Evolutionary conservation across 306 rosid species (phyloP), one percentile per base, ranked within the genome.

Genomic region (Ormosia semicastrata): DNA sequence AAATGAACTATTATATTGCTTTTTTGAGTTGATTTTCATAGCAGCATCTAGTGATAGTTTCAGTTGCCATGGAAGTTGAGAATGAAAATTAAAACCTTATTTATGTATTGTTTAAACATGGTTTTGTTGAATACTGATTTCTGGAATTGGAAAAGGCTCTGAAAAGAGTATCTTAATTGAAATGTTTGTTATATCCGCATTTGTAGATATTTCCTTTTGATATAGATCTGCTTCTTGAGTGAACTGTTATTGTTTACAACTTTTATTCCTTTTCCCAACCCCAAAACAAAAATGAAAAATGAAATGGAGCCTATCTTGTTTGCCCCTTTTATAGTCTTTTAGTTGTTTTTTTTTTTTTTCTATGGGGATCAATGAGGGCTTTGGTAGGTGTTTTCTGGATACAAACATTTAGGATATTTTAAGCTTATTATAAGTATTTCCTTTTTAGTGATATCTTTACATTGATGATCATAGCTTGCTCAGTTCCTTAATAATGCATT

Each of bases 401-500:
- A 67, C 85, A 71, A 43, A 57, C 53, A 53, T 39, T 41, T 57
- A 14, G 56, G 56, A 65, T 69, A 60, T 43, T 63, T 47, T 36
- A 29, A 36, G 49, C 49, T 58, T 50, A 11, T 53, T 60, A 17
- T 18, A 62, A n/a, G 76, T 34, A 44, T 57, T 78, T 64, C 37
- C 8, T 6, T 62, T 63, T 36, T 41, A 3, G 29, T 58, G 10
- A 63, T 53, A 58, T 67, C 36, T 52, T 75, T 30, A 18, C 47
- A 54, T 40, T n/a, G 29, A 52, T 59, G 14, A 65, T 37, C 34
- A 6, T 56, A 67, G 71, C 72, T 14, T 15, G 43, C 7, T 8
- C 14, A 72, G 66, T 82, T 81, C 15, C 57, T 84, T 73, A 81
- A 70, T 68, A 52, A 71, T 50, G 43, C 11, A 11, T 71, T 77